Base-by-base conservation (phyloP, 208 protist genomes). In the Leptomonas pyrrhocoris region DNA sequence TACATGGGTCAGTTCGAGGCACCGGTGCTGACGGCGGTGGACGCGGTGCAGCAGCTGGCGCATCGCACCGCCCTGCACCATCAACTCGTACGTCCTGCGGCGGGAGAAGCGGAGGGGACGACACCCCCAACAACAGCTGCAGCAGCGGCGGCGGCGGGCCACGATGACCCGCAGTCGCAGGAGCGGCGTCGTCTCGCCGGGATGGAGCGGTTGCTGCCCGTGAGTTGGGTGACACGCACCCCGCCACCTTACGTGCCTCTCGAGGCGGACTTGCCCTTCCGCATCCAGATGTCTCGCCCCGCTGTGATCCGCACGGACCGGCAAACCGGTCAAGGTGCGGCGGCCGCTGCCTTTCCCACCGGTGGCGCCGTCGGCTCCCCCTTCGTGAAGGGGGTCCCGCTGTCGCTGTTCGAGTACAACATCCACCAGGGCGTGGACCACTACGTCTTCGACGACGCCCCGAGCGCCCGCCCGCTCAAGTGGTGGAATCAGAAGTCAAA, bases 401-500 rank as follows among this genome's bases (percentile, higher is more conserved):
- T 94, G 2, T 68, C 78, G 34, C 46, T 93, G 64, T 77, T 84
- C 58, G 88, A 94, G 76, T 94, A 89, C 73, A 82, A 88, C 62
- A 42, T 96, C 36, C 88, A 92, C 50, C 89, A 94, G 54, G 92
- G 92, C 19, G 87, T 93, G 21, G 87, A 92, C 48, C 89, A 94
- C 61, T 96, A 94, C 78, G 65, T 93, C 73, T 94, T 86, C 71
- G 89, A 96, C 67, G 85, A 94, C 65, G 81, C 84, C 58, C 88
- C 92, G 15, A 94, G 83, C 61, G 80, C 85, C 31, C 74, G 89
- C 45, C 89, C 92, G 55, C 79, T 90, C 48, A 92, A 93, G 77
- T 96, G 92, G 89, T 96, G 92, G 92, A 90, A 79, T 58, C 92
- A 96, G 38, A 94, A 94, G 72, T 91, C 84, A 23, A 94, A 93